These are phyloP conservation scores for Penstemon davidsonii DNA, from an alignment of 257 asterid species.

Conservation along the genomic window DNA sequence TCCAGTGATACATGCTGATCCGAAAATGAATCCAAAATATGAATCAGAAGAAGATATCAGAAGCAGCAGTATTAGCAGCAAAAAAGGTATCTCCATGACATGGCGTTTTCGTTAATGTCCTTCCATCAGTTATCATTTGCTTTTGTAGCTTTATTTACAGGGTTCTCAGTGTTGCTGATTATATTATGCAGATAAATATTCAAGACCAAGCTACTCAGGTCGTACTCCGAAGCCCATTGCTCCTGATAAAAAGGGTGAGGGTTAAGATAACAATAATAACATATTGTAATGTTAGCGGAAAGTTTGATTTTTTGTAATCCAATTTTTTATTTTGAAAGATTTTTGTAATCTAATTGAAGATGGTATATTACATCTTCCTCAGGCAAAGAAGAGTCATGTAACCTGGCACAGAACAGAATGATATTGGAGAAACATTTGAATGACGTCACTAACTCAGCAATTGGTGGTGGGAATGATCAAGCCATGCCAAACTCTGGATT, in stretches of 20 bases:
- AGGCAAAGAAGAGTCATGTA: constrained; percentile 56
- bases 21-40: constrained; percentile 69
- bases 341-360: constrained; percentile 20
- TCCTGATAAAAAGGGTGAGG: constrained; percentile 41
- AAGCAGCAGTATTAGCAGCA: constrained; percentile 30
- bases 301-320: background rate
- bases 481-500: constrained; percentile 44
- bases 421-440: constrained; percentile 34
- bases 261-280: background rate
- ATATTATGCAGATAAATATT: constrained; percentile 38
- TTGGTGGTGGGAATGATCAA: constrained; percentile 37
- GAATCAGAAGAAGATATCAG: constrained; percentile 67
- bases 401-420: background rate
- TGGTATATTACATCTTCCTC: constrained; percentile 31
- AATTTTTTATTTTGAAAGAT: too few species aligned
- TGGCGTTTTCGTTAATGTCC: constrained; percentile 17
- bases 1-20: constrained; percentile 80
- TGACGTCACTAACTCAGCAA: constrained; percentile 22
- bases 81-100: constrained; percentile 40
- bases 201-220: constrained; percentile 32
- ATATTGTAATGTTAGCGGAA: constrained; percentile 1
- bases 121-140: background rate
- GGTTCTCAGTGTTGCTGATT: constrained; percentile 18
- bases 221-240: constrained; percentile 31
- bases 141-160: constrained; percentile 12